phyloP scores from a whole-genome alignment of 2,329 filamentous ascomycete genomes.

The Penicillium sp. region DNA sequence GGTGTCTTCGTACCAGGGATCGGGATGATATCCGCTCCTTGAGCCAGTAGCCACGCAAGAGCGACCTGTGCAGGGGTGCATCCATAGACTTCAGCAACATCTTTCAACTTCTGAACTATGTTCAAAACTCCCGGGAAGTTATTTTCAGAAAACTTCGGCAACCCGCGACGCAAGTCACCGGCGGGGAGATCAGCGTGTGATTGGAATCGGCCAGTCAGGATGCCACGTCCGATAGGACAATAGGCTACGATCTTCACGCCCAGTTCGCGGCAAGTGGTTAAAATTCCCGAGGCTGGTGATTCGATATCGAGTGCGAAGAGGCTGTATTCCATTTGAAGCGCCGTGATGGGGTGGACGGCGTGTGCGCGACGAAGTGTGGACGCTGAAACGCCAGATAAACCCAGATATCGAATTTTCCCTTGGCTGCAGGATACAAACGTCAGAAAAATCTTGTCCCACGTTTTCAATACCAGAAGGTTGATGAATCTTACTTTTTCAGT shows the following conservation, averaged over 20 bases:
- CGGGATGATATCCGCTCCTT: constrained; percentile 44
- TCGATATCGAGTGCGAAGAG: constrained; percentile 49
- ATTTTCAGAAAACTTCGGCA: constrained; percentile 52
- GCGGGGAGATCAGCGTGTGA: constrained; percentile 35
- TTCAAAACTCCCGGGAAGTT: constrained; percentile 44
- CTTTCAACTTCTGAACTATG: constrained; percentile 54
- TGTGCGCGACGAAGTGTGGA: constrained; percentile 48
- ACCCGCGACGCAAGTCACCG: constrained; percentile 48
- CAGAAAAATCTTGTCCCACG: neutral
- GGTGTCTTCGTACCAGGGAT: constrained; percentile 26
- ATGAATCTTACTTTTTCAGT: constrained; percentile 12
- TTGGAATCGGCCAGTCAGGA: constrained; percentile 19
- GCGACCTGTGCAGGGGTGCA: constrained; percentile 59
- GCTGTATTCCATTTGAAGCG: constrained; percentile 51
- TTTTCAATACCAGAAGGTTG: neutral
- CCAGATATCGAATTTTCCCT: constrained; percentile 53
- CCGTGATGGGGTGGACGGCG: constrained; percentile 46
- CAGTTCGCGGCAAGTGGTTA: constrained; percentile 49
- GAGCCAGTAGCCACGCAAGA: constrained; percentile 63
- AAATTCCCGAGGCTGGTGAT: constrained; percentile 33
- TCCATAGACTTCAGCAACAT: constrained; percentile 51
- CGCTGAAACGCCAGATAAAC: constrained; percentile 47
- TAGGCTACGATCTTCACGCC: constrained; percentile 46
- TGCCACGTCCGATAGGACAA: constrained; percentile 42
- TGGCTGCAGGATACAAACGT: constrained; percentile 15